phyloP scores from a whole-genome alignment of 2,329 filamentous ascomycete species.

The Myrmaecium sp. region DNA sequence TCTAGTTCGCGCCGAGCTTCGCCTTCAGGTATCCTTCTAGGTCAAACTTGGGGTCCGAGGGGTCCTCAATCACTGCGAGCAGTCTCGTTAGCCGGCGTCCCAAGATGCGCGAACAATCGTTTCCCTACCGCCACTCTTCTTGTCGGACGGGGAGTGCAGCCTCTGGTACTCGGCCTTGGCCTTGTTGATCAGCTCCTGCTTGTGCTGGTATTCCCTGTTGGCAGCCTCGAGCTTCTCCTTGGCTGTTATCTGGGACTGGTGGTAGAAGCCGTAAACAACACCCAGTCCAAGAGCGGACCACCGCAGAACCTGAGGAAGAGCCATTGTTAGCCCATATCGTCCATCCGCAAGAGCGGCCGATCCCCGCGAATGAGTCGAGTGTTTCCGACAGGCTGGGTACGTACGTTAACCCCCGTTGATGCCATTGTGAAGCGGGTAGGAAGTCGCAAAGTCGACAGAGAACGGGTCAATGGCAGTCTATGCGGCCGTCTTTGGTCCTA shows the following conservation, averaged over 20 bases:
- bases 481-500: too few species aligned
- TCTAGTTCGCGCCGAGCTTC: slow-evolving; percentile 31
- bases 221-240: slow-evolving; percentile 52
- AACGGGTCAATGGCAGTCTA: slow-evolving; percentile 4
- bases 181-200: slow-evolving; percentile 79
- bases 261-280: slow-evolving; percentile 88
- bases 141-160: slow-evolving; percentile 40
- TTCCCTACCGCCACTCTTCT: slow-evolving; percentile 21
- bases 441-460: slow-evolving; percentile 3
- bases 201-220: slow-evolving; percentile 75
- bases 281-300: slow-evolving; percentile 87
- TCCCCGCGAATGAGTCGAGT: background rate
- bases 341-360: slow-evolving; percentile 4
- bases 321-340: too few species aligned
- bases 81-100: background rate
- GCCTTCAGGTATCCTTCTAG: slow-evolving; percentile 67
- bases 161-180: slow-evolving; percentile 83
- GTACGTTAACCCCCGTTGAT: slow-evolving; percentile 32
- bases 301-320: slow-evolving; percentile 90
- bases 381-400: slow-evolving; percentile 10
- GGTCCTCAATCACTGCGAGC: slow-evolving; percentile 34
- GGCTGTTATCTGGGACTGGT: slow-evolving; percentile 67
- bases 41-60: slow-evolving; percentile 79
- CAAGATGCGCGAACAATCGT: slow-evolving; percentile 6
- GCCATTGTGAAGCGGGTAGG: slow-evolving; percentile 4